phyloP scores from a whole-genome alignment of 306 rosid genomes.

The Delonix regia region DNA sequence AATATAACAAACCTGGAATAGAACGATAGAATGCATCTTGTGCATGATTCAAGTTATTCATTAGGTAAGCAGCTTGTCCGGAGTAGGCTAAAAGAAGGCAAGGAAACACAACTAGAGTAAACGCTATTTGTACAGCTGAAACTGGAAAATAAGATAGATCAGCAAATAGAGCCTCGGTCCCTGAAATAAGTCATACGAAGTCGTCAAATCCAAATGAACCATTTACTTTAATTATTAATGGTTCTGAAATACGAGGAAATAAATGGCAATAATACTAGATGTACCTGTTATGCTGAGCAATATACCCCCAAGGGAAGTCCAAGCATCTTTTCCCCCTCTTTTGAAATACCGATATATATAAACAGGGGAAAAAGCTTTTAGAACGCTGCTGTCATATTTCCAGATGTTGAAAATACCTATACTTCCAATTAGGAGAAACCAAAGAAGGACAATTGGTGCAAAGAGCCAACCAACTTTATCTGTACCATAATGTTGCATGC shows the following conservation, averaged over 20 bases:
- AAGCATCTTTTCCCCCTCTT: slow-evolving; percentile 72
- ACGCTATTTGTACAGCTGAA: slow-evolving; percentile 92
- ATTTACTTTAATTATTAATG: slow-evolving; percentile 11
- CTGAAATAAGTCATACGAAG: slow-evolving; percentile 53
- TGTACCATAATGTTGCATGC: slow-evolving; percentile 95
- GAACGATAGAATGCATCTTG: slow-evolving; percentile 76
- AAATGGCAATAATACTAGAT: slow-evolving; percentile 13
- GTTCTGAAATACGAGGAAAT: slow-evolving; percentile 31
- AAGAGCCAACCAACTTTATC: slow-evolving; percentile 99
- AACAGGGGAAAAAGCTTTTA: slow-evolving; percentile 87
- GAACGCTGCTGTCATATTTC: slow-evolving; percentile 71
- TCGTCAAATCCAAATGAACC: slow-evolving; percentile 37
- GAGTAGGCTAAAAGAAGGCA: slow-evolving; percentile 94
- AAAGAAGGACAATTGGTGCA: slow-evolving; percentile 94
- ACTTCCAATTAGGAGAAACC: slow-evolving; percentile 94
- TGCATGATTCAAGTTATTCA: slow-evolving; percentile 56
- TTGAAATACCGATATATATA: slow-evolving; percentile 75
- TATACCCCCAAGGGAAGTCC: slow-evolving; percentile 97
- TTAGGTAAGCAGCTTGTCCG: slow-evolving; percentile 97
- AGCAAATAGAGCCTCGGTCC: slow-evolving; percentile 98
- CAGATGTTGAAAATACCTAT: slow-evolving; percentile 89
- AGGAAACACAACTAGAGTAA: slow-evolving; percentile 90
- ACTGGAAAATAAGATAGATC: slow-evolving; percentile 98
- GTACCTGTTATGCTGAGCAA: slow-evolving; percentile 97
- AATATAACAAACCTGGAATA: slow-evolving; percentile 77